phyloP scores from a whole-genome alignment of 441 rosid genomes.

The Theobroma grandiflorum region DNA sequence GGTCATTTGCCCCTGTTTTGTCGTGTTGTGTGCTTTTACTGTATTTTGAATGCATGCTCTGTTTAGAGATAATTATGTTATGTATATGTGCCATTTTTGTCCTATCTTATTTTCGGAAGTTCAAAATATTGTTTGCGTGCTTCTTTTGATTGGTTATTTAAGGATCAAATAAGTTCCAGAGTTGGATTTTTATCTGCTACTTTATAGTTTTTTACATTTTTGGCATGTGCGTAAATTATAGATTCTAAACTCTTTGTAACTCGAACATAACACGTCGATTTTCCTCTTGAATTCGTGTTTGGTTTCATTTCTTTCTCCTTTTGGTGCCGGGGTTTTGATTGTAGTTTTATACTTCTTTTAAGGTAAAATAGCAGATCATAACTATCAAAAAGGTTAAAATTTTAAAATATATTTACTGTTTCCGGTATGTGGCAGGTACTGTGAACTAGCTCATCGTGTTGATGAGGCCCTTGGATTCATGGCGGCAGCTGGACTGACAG shows the following conservation, averaged over 20 bases:
- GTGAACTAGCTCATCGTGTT: constrained; percentile 85
- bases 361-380: not conserved
- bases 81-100: not conserved
- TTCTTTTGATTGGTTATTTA: not conserved
- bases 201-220: not conserved
- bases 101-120: not conserved
- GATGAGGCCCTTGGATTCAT: constrained; percentile 99
- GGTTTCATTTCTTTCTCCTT: not conserved
- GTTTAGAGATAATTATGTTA: not conserved
- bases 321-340: not conserved
- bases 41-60: not conserved
- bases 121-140: not conserved
- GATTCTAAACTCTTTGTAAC: not conserved
- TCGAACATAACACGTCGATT: not conserved
- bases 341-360: not conserved
- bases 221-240: not conserved
- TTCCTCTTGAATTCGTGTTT: not conserved
- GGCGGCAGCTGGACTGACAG: constrained; percentile 93
- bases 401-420: not conserved
- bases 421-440: constrained; percentile 65
- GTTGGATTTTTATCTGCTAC: not conserved
- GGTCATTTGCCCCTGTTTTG: constrained; percentile 17
- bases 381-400: not conserved
- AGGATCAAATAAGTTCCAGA: not conserved
- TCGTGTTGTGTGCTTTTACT: constrained; percentile 1